A percentile compares a stretch with the other conserved stretches of the same genome.
These are phyloP conservation scores for Lasiosphaeris hirsuta DNA, from an alignment of 495 filamentous ascomycete species.

Conservation along the genomic window DNA sequence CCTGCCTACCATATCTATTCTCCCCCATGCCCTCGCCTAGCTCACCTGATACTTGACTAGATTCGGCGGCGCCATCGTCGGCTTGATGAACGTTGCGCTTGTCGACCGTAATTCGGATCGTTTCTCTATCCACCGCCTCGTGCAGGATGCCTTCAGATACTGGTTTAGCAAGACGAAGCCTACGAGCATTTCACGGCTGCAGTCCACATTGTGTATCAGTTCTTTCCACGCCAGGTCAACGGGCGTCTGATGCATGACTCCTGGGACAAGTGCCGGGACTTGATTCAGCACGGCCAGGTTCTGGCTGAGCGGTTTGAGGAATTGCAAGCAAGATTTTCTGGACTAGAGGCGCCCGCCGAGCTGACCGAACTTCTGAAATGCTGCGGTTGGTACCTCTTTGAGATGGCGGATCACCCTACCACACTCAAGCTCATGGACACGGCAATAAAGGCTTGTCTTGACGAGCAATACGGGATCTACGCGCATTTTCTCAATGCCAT, in stretches of 20 bases:
- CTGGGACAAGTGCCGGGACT: neutral
- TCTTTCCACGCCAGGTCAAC: neutral
- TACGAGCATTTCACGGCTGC: neutral
- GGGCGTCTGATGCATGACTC: neutral
- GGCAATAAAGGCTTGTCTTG: neutral
- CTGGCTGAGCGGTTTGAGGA: too few species aligned
- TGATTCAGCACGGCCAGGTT: too few species aligned
- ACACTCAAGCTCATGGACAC: neutral
- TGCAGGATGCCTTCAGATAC: neutral
- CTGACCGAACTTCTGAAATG: neutral
- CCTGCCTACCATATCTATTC: too few species aligned
- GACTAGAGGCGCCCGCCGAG: neutral
- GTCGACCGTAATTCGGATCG: neutral
- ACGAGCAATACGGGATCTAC: neutral
- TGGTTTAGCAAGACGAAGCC: neutral
- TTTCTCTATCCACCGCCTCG: neutral
- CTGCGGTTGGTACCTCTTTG: neutral
- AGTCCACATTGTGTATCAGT: neutral
- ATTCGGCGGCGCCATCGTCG: neutral
- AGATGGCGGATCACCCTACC: neutral
- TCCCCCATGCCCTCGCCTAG: neutral
- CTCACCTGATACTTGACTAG: neutral
- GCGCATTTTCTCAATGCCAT: neutral
- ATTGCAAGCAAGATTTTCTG: too few species aligned
- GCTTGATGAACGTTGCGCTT: neutral